These are phyloP conservation scores for Bromus sterilis DNA, from an alignment of 176 grass and related monocot genomes.

Conservation along the genomic window DNA sequence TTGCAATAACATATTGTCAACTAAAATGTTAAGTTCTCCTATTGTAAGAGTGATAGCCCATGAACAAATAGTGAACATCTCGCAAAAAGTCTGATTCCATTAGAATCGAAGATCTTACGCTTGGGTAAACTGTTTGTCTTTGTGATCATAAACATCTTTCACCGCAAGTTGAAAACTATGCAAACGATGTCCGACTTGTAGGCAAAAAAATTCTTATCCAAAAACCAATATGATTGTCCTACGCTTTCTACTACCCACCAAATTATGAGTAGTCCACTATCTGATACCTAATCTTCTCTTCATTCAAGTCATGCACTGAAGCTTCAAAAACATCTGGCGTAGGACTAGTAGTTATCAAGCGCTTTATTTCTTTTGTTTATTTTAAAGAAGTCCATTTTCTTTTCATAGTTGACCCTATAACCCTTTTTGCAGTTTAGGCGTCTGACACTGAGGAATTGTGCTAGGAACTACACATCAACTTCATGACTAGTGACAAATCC, in stretches of 20 bases:
- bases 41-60: not conserved
- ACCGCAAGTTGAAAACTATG: constrained; percentile 12
- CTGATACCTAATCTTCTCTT: constrained; percentile 14
- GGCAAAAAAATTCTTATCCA: not conserved
- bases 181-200: constrained; percentile 5
- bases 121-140: not conserved
- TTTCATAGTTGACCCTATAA: not conserved
- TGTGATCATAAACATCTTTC: constrained; percentile 7
- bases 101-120: not conserved
- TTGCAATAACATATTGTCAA: not conserved
- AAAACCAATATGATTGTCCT: constrained; percentile 21
- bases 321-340: not conserved
- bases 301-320: constrained; percentile 5
- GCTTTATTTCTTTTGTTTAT: constrained; percentile 9
- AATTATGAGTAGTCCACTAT: constrained; percentile 26
- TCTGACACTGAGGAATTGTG: not conserved
- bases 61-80: not conserved
- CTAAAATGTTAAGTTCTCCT: not conserved
- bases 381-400: not conserved
- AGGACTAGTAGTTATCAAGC: constrained; percentile 8
- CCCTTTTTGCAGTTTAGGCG: not conserved
- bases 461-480: not conserved
- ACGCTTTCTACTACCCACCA: constrained; percentile 17
- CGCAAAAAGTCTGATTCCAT: constrained; percentile 2
- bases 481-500: not conserved